Evolutionary conservation across 768 basidiomycete genomes (phyloP), one percentile per base, ranked within the genome.

Genomic region (Boletus bicolor): DNA sequence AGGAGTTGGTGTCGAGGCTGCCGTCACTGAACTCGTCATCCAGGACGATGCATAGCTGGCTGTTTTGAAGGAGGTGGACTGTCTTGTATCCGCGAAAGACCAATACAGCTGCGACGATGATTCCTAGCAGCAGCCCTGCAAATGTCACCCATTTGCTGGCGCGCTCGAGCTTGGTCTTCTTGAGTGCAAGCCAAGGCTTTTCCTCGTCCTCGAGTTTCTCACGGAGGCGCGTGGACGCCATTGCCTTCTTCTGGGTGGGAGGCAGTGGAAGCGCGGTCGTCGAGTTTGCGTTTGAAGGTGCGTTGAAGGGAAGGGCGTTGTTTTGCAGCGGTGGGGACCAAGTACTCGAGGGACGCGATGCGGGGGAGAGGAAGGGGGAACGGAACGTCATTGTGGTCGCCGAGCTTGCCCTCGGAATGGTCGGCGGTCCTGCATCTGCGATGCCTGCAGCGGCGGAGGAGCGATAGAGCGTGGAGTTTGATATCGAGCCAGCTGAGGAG

Each of bases 321-420:
- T 44, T 28, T 7, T 78, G 77, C 0, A 77, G 65, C 1, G 85
- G 83, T 9, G 86, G 86, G 0, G 80, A 75, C 87, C 86, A 88
- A 0, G 85, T 60, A 14, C 80, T 76, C 5, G 79, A 72, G 0
- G 86, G 85, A n/a, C 87, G 78, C 1, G 84, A 85, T 1, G 86
- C 79, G 0, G 87, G 88, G 4, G 85, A 80, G 51, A 88, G 80
- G 73, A 88, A 88, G 1, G 87, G 85, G 0, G 81, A 74, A 26
- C 87, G 82, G 75, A 90, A 89, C 14, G 55, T 63, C 10, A 71
- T 58, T 6, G 77, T 79, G 38, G 77, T 79, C 1, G 75, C 71
- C 21, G 75, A 78, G 51, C 68, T 65, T 30, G 64, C 70, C 32
- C 82, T 68, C 14, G 82, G 81, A 47, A 80, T 57, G 6, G 47